phyloP scores from a whole-genome alignment of 1,284 basidiomycete genomes.

The Naganishia sp. region DNA sequence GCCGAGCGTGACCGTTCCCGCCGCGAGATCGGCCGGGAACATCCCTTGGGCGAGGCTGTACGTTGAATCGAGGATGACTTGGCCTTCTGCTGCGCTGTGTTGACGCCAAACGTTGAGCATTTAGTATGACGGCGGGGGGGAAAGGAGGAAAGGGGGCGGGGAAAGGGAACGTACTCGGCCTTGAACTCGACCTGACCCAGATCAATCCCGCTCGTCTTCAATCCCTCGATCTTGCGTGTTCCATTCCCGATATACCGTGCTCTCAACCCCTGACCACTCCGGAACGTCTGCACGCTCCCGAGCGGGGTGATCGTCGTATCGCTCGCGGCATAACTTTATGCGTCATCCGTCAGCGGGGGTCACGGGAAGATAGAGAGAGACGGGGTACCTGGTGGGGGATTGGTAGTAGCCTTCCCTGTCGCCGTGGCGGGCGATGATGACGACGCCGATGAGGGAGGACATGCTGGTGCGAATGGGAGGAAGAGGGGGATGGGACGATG shows the following conservation, averaged over 20 bases:
- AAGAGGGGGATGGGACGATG: not conserved
- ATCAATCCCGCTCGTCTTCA: constrained; percentile 67
- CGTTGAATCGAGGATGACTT: constrained; percentile 73
- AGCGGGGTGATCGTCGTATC: constrained; percentile 77
- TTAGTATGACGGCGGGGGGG: no score
- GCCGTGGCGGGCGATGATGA: constrained; percentile 80
- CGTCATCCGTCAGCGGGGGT: not conserved
- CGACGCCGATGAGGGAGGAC: constrained; percentile 66
- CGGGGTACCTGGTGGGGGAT: constrained; percentile 53
- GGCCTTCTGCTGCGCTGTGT: constrained; percentile 72
- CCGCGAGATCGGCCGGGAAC: constrained; percentile 33
- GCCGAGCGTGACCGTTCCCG: constrained; percentile 70
- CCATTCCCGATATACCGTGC: constrained; percentile 66
- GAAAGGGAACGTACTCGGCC: constrained; percentile 58
- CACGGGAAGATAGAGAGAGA: no score
- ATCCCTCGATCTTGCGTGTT: constrained; percentile 68
- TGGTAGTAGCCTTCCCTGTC: constrained; percentile 72
- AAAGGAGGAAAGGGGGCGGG: not conserved
- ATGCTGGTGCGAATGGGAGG: not conserved
- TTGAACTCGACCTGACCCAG: constrained; percentile 70
- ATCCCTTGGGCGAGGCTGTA: constrained; percentile 61
- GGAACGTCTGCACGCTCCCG: constrained; percentile 66
- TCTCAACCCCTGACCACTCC: constrained; percentile 69
- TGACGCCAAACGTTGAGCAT: not conserved
- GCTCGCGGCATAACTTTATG: constrained; percentile 63